These are phyloP conservation scores for Aquanectria penicillioides DNA, from an alignment of 2,329 filamentous ascomycete species.

Conservation along the genomic window DNA sequence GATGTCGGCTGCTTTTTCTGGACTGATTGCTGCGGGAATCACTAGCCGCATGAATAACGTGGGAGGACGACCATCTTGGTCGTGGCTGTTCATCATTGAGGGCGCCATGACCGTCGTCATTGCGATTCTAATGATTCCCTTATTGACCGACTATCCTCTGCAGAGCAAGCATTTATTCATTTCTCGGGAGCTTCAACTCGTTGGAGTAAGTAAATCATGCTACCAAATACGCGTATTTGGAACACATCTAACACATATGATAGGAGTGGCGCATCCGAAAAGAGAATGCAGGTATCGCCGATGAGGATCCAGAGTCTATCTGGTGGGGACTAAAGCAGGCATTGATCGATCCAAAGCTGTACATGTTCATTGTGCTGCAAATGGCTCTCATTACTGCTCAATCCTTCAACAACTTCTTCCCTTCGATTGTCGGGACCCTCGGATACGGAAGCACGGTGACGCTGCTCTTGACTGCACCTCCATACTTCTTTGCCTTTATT, in stretches of 20 bases:
- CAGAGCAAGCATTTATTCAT: conserved; percentile 16
- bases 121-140: conserved; percentile 27
- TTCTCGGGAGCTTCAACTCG: conserved; percentile 10
- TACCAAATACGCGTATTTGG: background rate
- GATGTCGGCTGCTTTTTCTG: conserved; percentile 74
- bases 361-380: conserved; percentile 54
- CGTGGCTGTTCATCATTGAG: conserved; percentile 75
- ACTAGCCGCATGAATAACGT: conserved; percentile 51
- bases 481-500: conserved; percentile 24
- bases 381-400: conserved; percentile 23
- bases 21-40: conserved; percentile 69
- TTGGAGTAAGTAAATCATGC: conserved; percentile 26
- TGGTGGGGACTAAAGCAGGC: conserved; percentile 53
- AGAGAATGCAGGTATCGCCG: conserved; percentile 18
- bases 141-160: conserved; percentile 44
- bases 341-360: conserved; percentile 47
- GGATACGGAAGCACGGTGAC: conserved; percentile 19
- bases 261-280: conserved; percentile 22
- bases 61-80: conserved; percentile 52
- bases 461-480: conserved; percentile 20
- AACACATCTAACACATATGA: background rate
- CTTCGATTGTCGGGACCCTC: conserved; percentile 25
- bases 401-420: conserved; percentile 55
- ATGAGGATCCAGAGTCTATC: conserved; percentile 21
- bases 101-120: conserved; percentile 52